These are phyloP conservation scores for Huntiella abstrusa DNA, from an alignment of 2,329 filamentous ascomycete genomes.

Conservation along the genomic window DNA sequence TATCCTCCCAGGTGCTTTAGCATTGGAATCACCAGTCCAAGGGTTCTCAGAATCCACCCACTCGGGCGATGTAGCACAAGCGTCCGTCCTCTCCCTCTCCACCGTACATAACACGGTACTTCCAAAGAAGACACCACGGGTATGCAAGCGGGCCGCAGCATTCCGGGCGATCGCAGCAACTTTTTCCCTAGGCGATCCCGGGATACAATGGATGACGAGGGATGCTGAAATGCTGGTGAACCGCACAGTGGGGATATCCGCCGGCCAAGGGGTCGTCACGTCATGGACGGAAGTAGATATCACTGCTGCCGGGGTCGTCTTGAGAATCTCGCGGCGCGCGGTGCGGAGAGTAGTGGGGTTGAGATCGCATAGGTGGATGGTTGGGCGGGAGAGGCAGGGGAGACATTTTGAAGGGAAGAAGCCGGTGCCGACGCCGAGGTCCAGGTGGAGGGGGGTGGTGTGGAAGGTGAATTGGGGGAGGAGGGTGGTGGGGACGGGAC, in stretches of 20 bases:
- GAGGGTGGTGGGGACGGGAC: constrained; percentile 16
- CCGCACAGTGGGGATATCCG: constrained; percentile 12
- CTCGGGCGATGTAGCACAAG: constrained; percentile 7
- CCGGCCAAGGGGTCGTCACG: constrained; percentile 23
- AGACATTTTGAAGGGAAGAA: constrained; percentile 17
- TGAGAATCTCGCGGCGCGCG: constrained; percentile 15
- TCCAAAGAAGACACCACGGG: constrained; percentile 15
- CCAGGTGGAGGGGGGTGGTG: constrained; percentile 20
- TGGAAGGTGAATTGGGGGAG: constrained; percentile 19
- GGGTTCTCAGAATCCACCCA: background rate
- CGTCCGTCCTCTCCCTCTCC: background rate
- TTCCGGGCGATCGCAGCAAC: constrained; percentile 10
- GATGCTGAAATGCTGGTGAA: constrained; percentile 9
- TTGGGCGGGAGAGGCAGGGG: no score
- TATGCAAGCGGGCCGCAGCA: constrained; percentile 12
- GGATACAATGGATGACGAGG: constrained; percentile 10
- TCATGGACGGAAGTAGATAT: constrained; percentile 16
- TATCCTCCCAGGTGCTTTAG: background rate
- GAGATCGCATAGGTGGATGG: constrained; percentile 18
- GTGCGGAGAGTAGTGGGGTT: constrained; percentile 18
- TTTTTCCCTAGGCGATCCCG: constrained; percentile 3
- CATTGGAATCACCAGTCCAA: background rate
- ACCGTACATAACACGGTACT: constrained; percentile 14
- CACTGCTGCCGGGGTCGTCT: constrained; percentile 1
- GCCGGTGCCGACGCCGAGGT: constrained; percentile 23